Conservation (phyloP, 768 basidiomycete species). For the Rubroboletus satanas region DNA sequence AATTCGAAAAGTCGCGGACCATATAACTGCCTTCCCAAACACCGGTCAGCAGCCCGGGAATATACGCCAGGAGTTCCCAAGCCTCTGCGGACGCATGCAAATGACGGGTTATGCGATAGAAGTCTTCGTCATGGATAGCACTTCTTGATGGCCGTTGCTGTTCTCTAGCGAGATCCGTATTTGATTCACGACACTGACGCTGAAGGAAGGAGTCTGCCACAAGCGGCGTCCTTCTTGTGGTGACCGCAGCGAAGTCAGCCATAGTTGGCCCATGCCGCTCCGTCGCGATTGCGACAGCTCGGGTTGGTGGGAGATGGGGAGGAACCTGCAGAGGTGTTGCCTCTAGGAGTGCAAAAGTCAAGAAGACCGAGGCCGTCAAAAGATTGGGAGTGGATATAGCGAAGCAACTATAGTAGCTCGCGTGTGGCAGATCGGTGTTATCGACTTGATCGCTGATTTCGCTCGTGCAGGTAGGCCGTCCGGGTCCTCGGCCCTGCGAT, state of each 20-base stretch:
- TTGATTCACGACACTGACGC: conserved; percentile 26
- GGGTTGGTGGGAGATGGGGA: conserved; percentile 47
- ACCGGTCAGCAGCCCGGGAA: conserved; percentile 48
- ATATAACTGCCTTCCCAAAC: conserved; percentile 60
- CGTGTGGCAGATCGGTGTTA: conserved; percentile 8
- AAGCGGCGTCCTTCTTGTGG: conserved; percentile 43
- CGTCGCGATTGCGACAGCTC: conserved; percentile 41
- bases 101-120: conserved; percentile 32
- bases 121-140: conserved; percentile 35
- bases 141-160: conserved; percentile 34
- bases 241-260: conserved; percentile 47
- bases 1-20: conserved; percentile 37
- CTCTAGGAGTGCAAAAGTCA: conserved; percentile 53
- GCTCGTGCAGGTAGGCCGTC: background rate
- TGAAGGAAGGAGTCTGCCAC: conserved; percentile 42
- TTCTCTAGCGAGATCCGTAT: conserved; percentile 30
- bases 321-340: conserved; percentile 42
- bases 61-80: conserved; percentile 31
- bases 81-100: conserved; percentile 15
- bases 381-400: conserved; percentile 35
- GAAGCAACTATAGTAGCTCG: conserved; percentile 22
- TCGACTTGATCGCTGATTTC: conserved; percentile 10
- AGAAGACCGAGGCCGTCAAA: conserved; percentile 44
- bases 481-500: conserved; percentile 23
- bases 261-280: conserved; percentile 50